These are phyloP conservation scores for Neopestalotiopsis clavispora DNA, from an alignment of 2,329 filamentous ascomycete genomes.

Conservation along the genomic window DNA sequence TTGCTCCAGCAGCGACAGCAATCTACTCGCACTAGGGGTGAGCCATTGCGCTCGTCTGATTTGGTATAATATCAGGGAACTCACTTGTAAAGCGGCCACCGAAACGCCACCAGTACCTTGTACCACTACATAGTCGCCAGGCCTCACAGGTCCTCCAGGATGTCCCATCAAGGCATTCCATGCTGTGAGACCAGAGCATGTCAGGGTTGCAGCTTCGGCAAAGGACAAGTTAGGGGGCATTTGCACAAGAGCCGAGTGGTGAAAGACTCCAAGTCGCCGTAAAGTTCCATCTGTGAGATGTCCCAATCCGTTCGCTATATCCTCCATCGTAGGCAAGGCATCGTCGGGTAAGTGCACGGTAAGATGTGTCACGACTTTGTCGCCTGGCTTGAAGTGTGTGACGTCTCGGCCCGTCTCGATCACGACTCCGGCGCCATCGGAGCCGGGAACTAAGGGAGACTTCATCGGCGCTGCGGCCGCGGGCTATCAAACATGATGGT, in stretches of 20 bases:
- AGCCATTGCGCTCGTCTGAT: background rate
- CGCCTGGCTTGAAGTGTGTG: constrained; percentile 31
- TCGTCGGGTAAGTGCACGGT: constrained; percentile 62
- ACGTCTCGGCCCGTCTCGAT: constrained; percentile 31
- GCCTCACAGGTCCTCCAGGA: constrained; percentile 43
- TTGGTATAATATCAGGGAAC: fast-evolving
- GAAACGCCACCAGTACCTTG: constrained; percentile 48
- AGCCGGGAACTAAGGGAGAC: constrained; percentile 31
- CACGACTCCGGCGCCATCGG: constrained; percentile 56
- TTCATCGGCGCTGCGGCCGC: constrained; percentile 12
- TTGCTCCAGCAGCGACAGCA: constrained; percentile 54
- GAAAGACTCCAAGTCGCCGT: constrained; percentile 52
- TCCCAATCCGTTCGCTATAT: constrained; percentile 65
- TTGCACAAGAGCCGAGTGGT: constrained; percentile 44
- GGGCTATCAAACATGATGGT: background rate
- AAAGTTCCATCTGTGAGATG: constrained; percentile 53
- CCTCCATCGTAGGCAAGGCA: constrained; percentile 19
- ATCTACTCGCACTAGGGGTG: constrained; percentile 29
- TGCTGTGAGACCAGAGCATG: constrained; percentile 55
- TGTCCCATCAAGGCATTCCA: constrained; percentile 57
- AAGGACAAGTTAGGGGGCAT: background rate
- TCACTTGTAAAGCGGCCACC: constrained; percentile 33
- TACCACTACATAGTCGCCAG: constrained; percentile 39
- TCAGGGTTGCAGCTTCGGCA: constrained; percentile 46
- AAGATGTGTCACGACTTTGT: constrained; percentile 53